Percentiles rank a stretch among this genome's conserved stretches.
Evolutionary conservation across 768 basidiomycete species (phyloP).

Genomic region (Hortiboletus flavorubellus): DNA sequence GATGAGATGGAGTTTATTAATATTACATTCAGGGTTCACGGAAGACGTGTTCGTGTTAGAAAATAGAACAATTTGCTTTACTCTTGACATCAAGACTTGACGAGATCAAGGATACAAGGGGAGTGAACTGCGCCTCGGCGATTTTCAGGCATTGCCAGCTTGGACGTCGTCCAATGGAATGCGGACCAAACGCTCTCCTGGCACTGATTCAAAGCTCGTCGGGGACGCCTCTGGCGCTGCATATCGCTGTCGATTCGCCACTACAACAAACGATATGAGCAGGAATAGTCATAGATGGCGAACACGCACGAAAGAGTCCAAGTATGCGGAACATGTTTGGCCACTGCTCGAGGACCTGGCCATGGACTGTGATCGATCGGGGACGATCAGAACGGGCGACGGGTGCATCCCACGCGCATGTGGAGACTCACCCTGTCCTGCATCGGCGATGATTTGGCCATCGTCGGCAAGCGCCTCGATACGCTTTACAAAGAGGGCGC

Average conservation of each 20-base stretch:
- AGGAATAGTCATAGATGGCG: not conserved
- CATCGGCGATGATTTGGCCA: slow-evolving; percentile 74
- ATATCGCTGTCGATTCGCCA: slow-evolving; percentile 44
- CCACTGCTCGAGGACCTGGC: slow-evolving; percentile 77
- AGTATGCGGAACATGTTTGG: slow-evolving; percentile 80
- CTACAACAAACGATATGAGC: slow-evolving; percentile 29
- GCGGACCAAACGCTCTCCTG: slow-evolving; percentile 68
- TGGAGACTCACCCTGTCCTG: slow-evolving; percentile 54
- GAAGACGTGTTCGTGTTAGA: too few relatives aligned
- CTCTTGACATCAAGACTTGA: not conserved
- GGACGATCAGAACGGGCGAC: not conserved
- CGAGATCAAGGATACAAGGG: not conserved
- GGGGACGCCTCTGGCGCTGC: slow-evolving; percentile 24
- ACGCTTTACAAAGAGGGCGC: slow-evolving; percentile 59
- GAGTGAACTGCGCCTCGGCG: not conserved
- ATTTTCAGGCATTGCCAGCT: slow-evolving; percentile 15
- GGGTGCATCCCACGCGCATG: too few relatives aligned
- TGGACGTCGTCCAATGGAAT: slow-evolving; percentile 68
- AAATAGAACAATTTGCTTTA: too few relatives aligned
- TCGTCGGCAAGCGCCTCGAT: slow-evolving; percentile 69
- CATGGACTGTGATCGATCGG: slow-evolving; percentile 50
- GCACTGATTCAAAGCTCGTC: slow-evolving; percentile 12
- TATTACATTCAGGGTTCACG: not conserved
- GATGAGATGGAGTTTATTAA: not conserved
- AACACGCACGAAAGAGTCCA: slow-evolving; percentile 57